Evolutionary conservation across 352 stramenopile species (phyloP).

Genomic region (Pythium dissotocum): DNA sequence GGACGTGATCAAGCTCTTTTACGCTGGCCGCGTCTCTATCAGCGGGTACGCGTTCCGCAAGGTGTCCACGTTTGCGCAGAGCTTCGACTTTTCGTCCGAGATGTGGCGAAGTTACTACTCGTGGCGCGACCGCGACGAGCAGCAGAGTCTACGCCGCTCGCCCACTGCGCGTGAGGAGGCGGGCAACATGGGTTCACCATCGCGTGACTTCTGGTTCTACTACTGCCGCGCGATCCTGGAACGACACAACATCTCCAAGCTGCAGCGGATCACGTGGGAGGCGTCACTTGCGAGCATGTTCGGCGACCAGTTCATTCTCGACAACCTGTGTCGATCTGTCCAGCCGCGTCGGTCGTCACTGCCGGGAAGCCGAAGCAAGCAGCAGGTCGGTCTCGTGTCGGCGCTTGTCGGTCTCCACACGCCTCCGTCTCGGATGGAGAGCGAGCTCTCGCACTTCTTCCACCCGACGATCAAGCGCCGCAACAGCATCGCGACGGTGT

Average conservation of each 20-base stretch:
- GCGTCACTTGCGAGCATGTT: constrained; percentile 69
- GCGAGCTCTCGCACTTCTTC: constrained; percentile 49
- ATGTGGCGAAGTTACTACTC: constrained; percentile 80
- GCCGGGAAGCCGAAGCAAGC: constrained; percentile 6
- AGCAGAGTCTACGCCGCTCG: constrained; percentile 31
- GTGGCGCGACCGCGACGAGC: constrained; percentile 49
- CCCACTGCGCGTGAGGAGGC: constrained; percentile 38
- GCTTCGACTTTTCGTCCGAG: constrained; percentile 85
- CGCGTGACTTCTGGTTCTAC: constrained; percentile 76
- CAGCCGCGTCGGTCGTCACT: constrained; percentile 16
- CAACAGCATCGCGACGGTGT: constrained; percentile 21
- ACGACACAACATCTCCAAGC: constrained; percentile 59
- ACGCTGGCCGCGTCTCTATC: constrained; percentile 72
- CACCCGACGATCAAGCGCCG: constrained; percentile 41
- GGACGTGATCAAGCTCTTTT: constrained; percentile 81
- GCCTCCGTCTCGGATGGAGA: constrained; percentile 27
- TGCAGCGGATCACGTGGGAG: constrained; percentile 78
- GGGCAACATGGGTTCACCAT: constrained; percentile 53
- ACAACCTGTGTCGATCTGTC: constrained; percentile 33
- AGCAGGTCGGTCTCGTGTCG: constrained; percentile 12
- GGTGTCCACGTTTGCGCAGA: constrained; percentile 79
- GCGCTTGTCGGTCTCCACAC: constrained; percentile 18
- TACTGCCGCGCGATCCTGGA: constrained; percentile 61
- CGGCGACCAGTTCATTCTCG: constrained; percentile 59
- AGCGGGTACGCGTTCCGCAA: constrained; percentile 82